phyloP scores from a whole-genome alignment of 352 stramenopile species.

The Globisporangium radiosum region DNA sequence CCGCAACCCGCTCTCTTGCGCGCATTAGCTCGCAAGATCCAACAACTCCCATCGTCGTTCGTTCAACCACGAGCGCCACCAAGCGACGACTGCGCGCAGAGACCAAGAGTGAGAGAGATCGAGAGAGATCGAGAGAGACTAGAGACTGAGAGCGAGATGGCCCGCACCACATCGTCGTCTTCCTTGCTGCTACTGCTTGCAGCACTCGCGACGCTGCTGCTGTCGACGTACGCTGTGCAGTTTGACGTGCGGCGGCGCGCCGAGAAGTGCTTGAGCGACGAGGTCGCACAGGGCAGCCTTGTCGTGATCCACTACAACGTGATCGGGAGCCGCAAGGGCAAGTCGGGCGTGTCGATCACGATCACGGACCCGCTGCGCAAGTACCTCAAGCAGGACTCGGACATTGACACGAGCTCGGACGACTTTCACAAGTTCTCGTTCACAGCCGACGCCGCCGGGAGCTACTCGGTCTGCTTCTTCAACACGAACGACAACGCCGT shows the following conservation, averaged over 20 bases:
- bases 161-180: background rate
- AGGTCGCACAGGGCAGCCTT: slow-evolving; percentile 67
- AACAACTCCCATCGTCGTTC: background rate
- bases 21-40: background rate
- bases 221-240: slow-evolving; percentile 38
- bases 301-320: slow-evolving; percentile 84
- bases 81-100: background rate
- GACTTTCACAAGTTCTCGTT: slow-evolving; percentile 85
- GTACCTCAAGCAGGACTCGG: slow-evolving; percentile 78
- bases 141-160: background rate
- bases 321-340: slow-evolving; percentile 51
- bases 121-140: background rate
- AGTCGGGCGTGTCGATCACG: slow-evolving; percentile 58
- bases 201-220: slow-evolving; percentile 13
- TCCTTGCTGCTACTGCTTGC: slow-evolving; percentile 25
- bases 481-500: slow-evolving; percentile 70
- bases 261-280: slow-evolving; percentile 84
- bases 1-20: background rate
- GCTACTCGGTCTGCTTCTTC: slow-evolving; percentile 76
- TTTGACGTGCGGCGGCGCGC: slow-evolving; percentile 63
- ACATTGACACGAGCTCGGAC: slow-evolving; percentile 77
- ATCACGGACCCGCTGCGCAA: slow-evolving; percentile 73
- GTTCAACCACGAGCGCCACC: background rate
- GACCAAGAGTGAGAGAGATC: no score
- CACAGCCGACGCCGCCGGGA: slow-evolving; percentile 56